phyloP scores from a whole-genome alignment of 208 protist genomes.

The Leishmania martiniquensis region DNA sequence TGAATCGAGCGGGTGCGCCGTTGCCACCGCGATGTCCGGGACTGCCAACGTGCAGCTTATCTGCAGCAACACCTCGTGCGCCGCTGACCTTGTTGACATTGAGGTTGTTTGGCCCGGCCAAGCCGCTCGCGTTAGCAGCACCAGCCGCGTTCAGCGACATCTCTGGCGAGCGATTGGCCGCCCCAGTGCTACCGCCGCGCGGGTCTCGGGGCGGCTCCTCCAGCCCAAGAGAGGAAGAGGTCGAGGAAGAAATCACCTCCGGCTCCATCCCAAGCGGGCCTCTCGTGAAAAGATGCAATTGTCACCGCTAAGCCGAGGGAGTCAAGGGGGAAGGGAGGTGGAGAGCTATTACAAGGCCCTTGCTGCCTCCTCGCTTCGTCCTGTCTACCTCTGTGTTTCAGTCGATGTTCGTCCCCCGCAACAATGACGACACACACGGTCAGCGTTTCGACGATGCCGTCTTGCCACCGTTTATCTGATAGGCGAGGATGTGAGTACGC shows the following conservation, averaged over 20 bases:
- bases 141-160: conserved; percentile 1
- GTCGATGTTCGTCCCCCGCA: background rate
- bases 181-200: background rate
- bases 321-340: background rate
- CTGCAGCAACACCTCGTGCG: background rate
- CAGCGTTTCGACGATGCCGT: background rate
- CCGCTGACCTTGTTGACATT: conserved; percentile 31
- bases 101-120: conserved; percentile 17
- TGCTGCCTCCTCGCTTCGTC: background rate
- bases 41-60: conserved; percentile 17
- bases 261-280: conserved; percentile 11
- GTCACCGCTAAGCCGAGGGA: background rate
- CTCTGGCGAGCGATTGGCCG: conserved; percentile 9
- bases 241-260: conserved; percentile 30
- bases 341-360: background rate
- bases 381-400: background rate
- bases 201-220: conserved; percentile 18
- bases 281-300: conserved; percentile 8
- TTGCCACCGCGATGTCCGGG: conserved; percentile 1
- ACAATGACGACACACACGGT: background rate
- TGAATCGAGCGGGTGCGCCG: conserved; percentile 12
- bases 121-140: background rate
- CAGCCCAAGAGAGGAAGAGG: conserved; percentile 28
- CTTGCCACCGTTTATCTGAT: background rate
- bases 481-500: background rate